Conservation (phyloP, 371 early-diverging fungal genomes). For the Dinochytrium kinnereticum region DNA sequence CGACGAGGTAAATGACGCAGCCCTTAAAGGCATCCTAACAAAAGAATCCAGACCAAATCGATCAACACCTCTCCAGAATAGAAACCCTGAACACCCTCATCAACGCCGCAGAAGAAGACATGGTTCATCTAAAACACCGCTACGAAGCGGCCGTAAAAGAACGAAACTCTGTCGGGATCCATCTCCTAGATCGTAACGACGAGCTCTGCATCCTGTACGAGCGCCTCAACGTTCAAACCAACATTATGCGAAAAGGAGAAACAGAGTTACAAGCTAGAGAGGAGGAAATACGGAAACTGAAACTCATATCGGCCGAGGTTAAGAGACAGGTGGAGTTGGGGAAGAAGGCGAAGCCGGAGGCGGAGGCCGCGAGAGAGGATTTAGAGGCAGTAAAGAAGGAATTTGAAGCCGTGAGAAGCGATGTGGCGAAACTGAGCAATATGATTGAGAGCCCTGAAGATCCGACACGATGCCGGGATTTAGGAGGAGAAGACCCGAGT, state of each 20-base stretch:
- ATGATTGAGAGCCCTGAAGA: slow-evolving; percentile 55
- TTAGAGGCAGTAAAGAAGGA: slow-evolving; percentile 39
- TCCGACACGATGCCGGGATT: slow-evolving; percentile 47
- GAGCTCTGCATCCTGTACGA: slow-evolving; percentile 63
- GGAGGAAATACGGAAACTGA: slow-evolving; percentile 50
- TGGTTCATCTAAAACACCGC: slow-evolving; percentile 45
- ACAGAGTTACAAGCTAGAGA: slow-evolving; percentile 43
- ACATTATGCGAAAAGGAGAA: slow-evolving; percentile 48
- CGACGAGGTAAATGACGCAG: slow-evolving; percentile 35
- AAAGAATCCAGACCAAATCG: slow-evolving; percentile 57
- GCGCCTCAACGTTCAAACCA: slow-evolving; percentile 50
- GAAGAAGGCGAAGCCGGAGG: slow-evolving; percentile 37
- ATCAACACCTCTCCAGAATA: slow-evolving; percentile 58
- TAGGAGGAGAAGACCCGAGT: slow-evolving; percentile 55
- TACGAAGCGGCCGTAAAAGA: slow-evolving; percentile 51
- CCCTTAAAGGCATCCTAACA: not conserved
- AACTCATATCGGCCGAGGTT: slow-evolving; percentile 46
- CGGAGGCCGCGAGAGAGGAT: slow-evolving; percentile 16
- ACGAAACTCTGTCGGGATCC: slow-evolving; percentile 55
- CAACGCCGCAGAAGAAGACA: slow-evolving; percentile 54
- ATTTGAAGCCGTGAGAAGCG: slow-evolving; percentile 32
- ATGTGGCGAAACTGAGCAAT: slow-evolving; percentile 39
- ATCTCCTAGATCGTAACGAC: slow-evolving; percentile 60
- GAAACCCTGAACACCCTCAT: slow-evolving; percentile 58
- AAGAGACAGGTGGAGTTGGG: slow-evolving; percentile 43